A percentile compares a stretch with the other conserved stretches of the same genome.
Evolutionary conservation across 2,329 filamentous ascomycete genomes (phyloP).

Genomic region (Phialocephala subalpina): DNA sequence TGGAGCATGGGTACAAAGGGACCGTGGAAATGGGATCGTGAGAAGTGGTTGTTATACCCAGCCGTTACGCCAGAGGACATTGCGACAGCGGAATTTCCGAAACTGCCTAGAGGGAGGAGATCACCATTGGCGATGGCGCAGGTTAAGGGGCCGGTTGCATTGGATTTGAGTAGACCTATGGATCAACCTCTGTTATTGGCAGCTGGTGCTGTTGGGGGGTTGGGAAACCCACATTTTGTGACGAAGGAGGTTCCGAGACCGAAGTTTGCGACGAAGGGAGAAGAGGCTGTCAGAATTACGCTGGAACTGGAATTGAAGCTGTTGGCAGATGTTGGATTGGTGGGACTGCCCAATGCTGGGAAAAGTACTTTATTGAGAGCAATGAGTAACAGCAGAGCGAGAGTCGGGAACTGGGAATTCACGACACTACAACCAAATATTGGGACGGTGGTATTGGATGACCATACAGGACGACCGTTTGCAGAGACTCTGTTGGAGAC

Average conservation of each 20-base stretch:
- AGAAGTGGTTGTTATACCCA: constrained; percentile 89
- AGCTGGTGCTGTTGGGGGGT: constrained; percentile 85
- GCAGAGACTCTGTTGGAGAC: constrained; percentile 52
- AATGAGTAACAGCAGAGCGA: constrained; percentile 85
- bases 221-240: constrained; percentile 94
- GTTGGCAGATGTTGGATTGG: constrained; percentile 91
- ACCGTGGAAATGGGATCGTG: constrained; percentile 55
- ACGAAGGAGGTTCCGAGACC: constrained; percentile 78
- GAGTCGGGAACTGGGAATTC: constrained; percentile 95
- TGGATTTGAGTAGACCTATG: constrained; percentile 80
- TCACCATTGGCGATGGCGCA: constrained; percentile 64
- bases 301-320: constrained; percentile 93
- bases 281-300: constrained; percentile 78
- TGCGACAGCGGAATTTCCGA: constrained; percentile 63
- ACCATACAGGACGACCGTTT: constrained; percentile 78
- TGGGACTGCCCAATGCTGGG: constrained; percentile 94
- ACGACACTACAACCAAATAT: constrained; percentile 96
- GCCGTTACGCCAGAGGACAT: constrained; percentile 78
- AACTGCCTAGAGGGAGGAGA: constrained; percentile 61
- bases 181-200: constrained; percentile 85
- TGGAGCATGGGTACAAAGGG: constrained; percentile 27
- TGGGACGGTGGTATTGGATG: constrained; percentile 92
- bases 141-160: constrained; percentile 74
- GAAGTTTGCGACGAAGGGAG: constrained; percentile 88
- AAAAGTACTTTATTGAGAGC: constrained; percentile 93